Percentiles rank a stretch among this genome's conserved stretches.
These are phyloP conservation scores for Corylus heterophylla DNA, from an alignment of 306 rosid genomes.

Conservation along the genomic window DNA sequence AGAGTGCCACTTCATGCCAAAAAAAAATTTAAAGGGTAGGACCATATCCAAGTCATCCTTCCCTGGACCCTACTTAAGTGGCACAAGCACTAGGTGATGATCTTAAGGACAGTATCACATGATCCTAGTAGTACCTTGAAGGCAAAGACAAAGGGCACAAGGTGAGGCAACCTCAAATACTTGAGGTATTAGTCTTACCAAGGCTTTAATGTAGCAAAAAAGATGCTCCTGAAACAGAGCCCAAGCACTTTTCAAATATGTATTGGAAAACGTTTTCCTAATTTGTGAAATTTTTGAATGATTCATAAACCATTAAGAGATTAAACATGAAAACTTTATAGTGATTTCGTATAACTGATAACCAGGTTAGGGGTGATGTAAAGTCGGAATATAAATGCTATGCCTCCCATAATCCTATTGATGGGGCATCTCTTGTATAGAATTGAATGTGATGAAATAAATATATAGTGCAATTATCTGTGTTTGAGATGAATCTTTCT, in stretches of 20 bases:
- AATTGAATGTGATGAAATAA: neutral
- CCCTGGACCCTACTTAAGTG: no score
- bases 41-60: neutral
- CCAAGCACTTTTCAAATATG: neutral
- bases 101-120: no score
- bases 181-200: neutral
- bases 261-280: neutral
- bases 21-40: neutral
- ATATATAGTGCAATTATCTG: neutral
- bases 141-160: neutral
- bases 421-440: neutral
- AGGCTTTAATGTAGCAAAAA: neutral
- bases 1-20: no score
- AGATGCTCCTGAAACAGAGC: neutral
- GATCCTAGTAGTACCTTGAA: neutral
- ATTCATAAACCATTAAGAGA: neutral
- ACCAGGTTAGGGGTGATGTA: neutral
- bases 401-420: neutral
- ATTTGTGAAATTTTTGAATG: neutral
- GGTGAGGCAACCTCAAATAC: neutral
- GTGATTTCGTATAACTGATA: neutral
- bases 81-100: no score
- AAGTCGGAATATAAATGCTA: neutral
- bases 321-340: neutral
- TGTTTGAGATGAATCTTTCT: conserved; percentile 23